These are phyloP conservation scores for sorghum (Sorghum bicolor) DNA, from an alignment of 176 grass and related monocot genomes.

Conservation along the genomic window DNA sequence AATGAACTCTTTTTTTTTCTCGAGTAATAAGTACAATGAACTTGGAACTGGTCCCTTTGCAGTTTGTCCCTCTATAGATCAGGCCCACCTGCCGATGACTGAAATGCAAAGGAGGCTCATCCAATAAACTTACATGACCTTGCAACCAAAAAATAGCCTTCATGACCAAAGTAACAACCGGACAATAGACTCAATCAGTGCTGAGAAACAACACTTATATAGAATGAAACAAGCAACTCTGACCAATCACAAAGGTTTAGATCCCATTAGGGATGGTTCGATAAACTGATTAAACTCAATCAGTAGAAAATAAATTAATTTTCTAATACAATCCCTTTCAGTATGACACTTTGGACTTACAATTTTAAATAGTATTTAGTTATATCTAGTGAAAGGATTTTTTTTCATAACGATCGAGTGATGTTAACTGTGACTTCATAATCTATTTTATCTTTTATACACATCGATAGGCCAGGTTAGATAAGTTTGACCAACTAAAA, in stretches of 20 bases:
- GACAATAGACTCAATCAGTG: neutral
- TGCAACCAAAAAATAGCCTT: neutral
- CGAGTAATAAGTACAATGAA: too few relatives aligned
- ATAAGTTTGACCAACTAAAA: neutral
- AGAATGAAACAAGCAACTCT: neutral
- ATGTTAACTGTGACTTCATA: neutral
- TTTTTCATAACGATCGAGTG: neutral
- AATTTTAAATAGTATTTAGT: neutral
- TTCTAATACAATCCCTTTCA: neutral
- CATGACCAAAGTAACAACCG: neutral
- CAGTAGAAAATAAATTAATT: too few relatives aligned
- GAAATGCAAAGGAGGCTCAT: neutral
- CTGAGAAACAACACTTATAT: neutral
- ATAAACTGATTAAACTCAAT: too few relatives aligned
- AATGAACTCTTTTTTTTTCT: too few relatives aligned
- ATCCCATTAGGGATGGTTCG: too few relatives aligned
- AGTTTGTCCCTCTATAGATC: neutral
- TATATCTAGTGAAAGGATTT: neutral
- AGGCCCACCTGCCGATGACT: neutral
- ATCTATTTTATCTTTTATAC: neutral
- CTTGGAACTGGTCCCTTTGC: neutral
- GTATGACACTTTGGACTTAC: neutral
- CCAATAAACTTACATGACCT: neutral
- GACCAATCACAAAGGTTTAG: neutral
- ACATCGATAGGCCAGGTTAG: neutral